These are phyloP conservation scores for Macrolepiota albuminosa DNA, from an alignment of 768 basidiomycete species.

Conservation along the genomic window DNA sequence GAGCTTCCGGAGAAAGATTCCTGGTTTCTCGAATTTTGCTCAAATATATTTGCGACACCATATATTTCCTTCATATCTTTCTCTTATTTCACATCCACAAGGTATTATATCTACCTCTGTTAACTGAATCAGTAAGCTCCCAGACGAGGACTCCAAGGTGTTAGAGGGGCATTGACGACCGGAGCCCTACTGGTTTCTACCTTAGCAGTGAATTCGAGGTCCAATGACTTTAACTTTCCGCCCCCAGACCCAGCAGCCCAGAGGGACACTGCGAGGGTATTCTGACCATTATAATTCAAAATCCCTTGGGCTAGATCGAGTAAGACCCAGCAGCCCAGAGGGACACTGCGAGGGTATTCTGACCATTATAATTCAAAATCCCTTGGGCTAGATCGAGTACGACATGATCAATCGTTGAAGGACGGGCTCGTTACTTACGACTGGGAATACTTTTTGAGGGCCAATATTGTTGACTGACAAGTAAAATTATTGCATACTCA, in stretches of 20 bases:
- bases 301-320: conserved; percentile 40
- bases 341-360: conserved; percentile 43
- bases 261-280: conserved; percentile 44
- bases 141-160: conserved; percentile 26
- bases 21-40: background rate
- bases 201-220: conserved; percentile 31
- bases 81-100: background rate
- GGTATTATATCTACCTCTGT: background rate
- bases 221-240: conserved; percentile 35
- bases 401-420: background rate
- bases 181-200: conserved; percentile 31
- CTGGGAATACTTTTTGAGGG: conserved; percentile 36
- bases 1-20: background rate
- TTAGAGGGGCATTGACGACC: conserved; percentile 30
- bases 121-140: conserved; percentile 24
- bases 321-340: conserved; percentile 36
- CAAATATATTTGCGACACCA: background rate
- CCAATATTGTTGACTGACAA: conserved; percentile 36
- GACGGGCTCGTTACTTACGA: conserved; percentile 28
- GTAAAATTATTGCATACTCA: background rate
- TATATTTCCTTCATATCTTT: background rate
- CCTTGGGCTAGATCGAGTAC: conserved; percentile 34
- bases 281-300: conserved; percentile 40
- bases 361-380: conserved; percentile 43
- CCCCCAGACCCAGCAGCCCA: conserved; percentile 40